Evolutionary conservation across 257 asterid species (phyloP), one percentile per base, ranked within the genome.

Genomic region (Nicotiana undulata): DNA sequence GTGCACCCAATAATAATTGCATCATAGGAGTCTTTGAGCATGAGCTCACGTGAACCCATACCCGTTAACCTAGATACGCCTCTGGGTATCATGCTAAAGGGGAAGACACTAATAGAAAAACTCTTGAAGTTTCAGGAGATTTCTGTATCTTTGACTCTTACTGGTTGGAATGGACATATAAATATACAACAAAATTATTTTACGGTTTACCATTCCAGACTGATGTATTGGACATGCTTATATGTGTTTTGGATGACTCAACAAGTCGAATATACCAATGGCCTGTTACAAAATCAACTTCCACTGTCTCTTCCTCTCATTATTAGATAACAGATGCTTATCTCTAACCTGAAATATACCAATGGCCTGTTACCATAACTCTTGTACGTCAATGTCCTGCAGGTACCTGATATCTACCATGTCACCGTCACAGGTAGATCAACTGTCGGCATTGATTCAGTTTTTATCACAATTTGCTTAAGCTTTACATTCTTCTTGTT

Each of bases 371-470:
- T 37, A 37, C 58, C 0, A 3, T 24, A 22, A 60, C 76, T 70
- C 79, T 83, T 80, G 68, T 75, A 12, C 59, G 49, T 81, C 76
- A 24, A 81, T 68, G 59, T 83, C 83, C 68, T 84, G 83, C 91
- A 94, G 98, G 88, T 96, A 96, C 84, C 78, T 46, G 37, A 67
- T 94, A 82, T 91, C 99, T 77, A 88, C 92, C 58, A 86, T 86
- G 83, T 96, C 99, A 81, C 99, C 99, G 49, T 96, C 99, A 22
- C 89, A 89, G 88, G 90, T 92, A 80, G 82, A 85, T 87, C 87
- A 0, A 26, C 29, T 26, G 17, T 20, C 46, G 63, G 59, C 74
- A 60, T 70, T 40, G 51, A 22, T 46, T 63, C 40, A 53, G 52
- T 77, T 72, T 22, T 37, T 18, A 22, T 12, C 67, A 56, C 13